These are phyloP conservation scores for Schwanniomyces polymorphus DNA, from an alignment of 805 yeast species.

Conservation along the genomic window DNA sequence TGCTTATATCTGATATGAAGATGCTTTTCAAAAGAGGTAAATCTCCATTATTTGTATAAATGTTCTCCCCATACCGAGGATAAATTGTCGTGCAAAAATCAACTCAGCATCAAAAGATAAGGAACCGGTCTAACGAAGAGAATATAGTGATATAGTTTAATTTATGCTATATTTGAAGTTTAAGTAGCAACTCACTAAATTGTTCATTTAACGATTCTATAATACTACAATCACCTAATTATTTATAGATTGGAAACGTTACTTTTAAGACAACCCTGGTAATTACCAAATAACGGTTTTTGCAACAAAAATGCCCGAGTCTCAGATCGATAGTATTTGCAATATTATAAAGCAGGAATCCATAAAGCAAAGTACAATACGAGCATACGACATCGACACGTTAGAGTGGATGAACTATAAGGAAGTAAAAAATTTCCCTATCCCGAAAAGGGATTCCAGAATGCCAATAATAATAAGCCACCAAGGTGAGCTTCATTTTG, in stretches of 20 bases:
- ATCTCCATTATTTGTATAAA: too few relatives aligned
- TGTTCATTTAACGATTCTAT: background rate
- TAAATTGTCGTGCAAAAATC: background rate
- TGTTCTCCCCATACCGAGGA: slow-evolving; percentile 5
- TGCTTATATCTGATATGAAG: background rate
- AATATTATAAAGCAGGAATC: slow-evolving; percentile 16
- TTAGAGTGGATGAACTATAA: background rate
- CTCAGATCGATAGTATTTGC: slow-evolving; percentile 16
- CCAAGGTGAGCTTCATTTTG: slow-evolving; percentile 1
- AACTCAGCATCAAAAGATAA: background rate
- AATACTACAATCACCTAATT: too few relatives aligned
- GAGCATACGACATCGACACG: slow-evolving; percentile 11
- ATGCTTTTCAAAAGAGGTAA: too few relatives aligned
- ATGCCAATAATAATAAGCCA: slow-evolving; percentile 1
- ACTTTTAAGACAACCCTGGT: background rate
- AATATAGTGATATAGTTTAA: too few relatives aligned
- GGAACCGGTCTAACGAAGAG: too few relatives aligned
- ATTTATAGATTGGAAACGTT: background rate
- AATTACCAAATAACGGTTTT: background rate
- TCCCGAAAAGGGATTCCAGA: background rate
- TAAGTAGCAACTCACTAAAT: too few relatives aligned
- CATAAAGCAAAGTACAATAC: slow-evolving; percentile 13
- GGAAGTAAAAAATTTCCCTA: slow-evolving; percentile 2
- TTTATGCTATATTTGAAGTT: too few relatives aligned
- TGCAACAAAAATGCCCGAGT: slow-evolving; percentile 14